phyloP scores from a whole-genome alignment of 2,329 filamentous ascomycete species.

The Magnaporthales sp. region DNA sequence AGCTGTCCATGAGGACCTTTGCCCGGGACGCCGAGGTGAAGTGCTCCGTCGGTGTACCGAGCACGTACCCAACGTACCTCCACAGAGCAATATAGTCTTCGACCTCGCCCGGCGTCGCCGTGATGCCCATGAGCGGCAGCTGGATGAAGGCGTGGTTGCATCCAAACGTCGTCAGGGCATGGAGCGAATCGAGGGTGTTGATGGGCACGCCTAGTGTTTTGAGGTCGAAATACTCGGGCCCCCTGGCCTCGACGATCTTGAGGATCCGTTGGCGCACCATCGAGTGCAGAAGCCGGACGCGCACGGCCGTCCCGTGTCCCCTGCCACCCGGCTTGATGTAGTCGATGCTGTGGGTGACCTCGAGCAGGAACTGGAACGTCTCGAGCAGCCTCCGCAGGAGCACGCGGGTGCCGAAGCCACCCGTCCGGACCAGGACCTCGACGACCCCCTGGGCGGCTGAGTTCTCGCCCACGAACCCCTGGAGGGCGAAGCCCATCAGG shows the following conservation, averaged over 20 bases:
- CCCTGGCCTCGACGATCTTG: slow-evolving; percentile 37
- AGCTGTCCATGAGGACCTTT: slow-evolving; percentile 23
- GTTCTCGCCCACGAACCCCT: slow-evolving; percentile 27
- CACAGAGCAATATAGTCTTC: slow-evolving; percentile 55
- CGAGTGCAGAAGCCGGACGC: slow-evolving; percentile 58
- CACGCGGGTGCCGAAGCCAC: slow-evolving; percentile 54
- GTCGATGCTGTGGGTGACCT: slow-evolving; percentile 50
- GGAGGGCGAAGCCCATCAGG: slow-evolving; percentile 38
- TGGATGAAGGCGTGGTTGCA: slow-evolving; percentile 52
- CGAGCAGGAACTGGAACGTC: slow-evolving; percentile 33
- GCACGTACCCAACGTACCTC: slow-evolving; percentile 21
- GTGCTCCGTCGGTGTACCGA: slow-evolving; percentile 18
- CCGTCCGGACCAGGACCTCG: slow-evolving; percentile 57
- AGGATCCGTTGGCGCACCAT: slow-evolving; percentile 55
- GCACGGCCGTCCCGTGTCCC: slow-evolving; percentile 51
- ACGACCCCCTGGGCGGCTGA: slow-evolving; percentile 48
- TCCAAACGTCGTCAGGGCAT: slow-evolving; percentile 56
- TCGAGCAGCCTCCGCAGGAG: slow-evolving; percentile 47
- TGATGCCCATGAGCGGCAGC: slow-evolving; percentile 56
- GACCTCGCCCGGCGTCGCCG: slow-evolving; percentile 45
- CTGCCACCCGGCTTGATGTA: slow-evolving; percentile 53
- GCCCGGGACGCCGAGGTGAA: slow-evolving; percentile 16
- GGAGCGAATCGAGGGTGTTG: slow-evolving; percentile 57
- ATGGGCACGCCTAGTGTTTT: slow-evolving; percentile 52
- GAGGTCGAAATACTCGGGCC: slow-evolving; percentile 51